phyloP scores from a whole-genome alignment of 2,329 filamentous ascomycete genomes.

The Aureobasidium musti region DNA sequence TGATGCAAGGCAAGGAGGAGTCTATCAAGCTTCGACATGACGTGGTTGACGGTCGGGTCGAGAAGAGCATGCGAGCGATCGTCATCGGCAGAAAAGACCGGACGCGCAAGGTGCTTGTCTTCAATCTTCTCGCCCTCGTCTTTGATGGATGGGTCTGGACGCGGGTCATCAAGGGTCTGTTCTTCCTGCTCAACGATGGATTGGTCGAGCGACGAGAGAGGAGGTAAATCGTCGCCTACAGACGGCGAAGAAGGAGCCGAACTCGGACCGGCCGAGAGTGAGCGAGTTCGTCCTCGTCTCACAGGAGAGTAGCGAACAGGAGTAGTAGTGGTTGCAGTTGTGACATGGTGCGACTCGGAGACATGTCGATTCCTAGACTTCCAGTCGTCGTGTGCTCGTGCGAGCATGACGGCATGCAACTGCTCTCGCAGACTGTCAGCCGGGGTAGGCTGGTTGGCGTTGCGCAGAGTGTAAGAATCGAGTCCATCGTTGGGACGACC shows the following conservation, averaged over 20 bases:
- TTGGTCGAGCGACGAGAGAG: background rate
- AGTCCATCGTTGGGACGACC: conserved; percentile 44
- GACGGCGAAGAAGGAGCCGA: conserved; percentile 11
- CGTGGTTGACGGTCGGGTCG: conserved; percentile 67
- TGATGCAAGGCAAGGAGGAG: conserved; percentile 72
- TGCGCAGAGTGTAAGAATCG: conserved; percentile 54
- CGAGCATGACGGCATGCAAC: conserved; percentile 66
- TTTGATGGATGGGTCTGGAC: background rate
- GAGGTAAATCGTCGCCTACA: conserved; percentile 1
- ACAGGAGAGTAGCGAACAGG: background rate
- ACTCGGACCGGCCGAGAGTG: background rate
- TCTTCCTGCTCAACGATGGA: background rate
- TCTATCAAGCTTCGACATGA: conserved; percentile 68
- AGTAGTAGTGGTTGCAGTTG: background rate
- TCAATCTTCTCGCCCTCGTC: conserved; percentile 15
- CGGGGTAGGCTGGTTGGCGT: conserved; percentile 53
- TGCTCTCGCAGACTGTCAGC: conserved; percentile 69
- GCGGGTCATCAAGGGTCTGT: background rate
- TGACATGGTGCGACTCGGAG: background rate
- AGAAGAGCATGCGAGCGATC: conserved; percentile 65
- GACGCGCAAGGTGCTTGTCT: conserved; percentile 37
- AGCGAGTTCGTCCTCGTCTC: conserved; percentile 9
- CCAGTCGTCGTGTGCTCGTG: conserved; percentile 68
- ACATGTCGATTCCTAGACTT: conserved; percentile 14
- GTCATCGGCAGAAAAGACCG: conserved; percentile 69